Base-by-base conservation (phyloP, 495 filamentous ascomycete species). In the Hyaloscypha variabilis region DNA sequence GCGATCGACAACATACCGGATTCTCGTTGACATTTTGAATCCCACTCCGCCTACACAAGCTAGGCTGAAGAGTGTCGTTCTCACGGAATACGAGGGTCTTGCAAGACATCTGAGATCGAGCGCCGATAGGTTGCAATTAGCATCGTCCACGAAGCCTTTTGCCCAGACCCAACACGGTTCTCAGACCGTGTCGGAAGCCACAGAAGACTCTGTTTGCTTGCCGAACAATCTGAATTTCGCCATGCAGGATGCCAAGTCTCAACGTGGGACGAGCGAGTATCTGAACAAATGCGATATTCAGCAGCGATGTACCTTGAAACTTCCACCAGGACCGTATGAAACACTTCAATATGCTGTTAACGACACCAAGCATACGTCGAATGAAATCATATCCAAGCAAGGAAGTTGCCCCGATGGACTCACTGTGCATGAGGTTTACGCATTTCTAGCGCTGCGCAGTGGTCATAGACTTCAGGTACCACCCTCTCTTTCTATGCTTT, bases 1-100 rank as follows among this genome's bases (percentile, higher is more conserved):
- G 88, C 77, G 89, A 3, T 78, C 88, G 62, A 65, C 71, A 13
- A 86, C 83, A 0, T 67, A 77, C 0, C 73, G 68, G 24, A 60
- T 90, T 36, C 63, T 85, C 6, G 64, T 71, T 4, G 64, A 81
- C 21, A 64, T 84, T 2, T 72, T 86, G n/a, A 39, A 69, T 19
- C 51, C 39, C 54, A 10, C 30, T 34, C 30, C 4, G 10, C 30
- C 30, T n/a, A n/a, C n/a, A n/a, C n/a, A n/a, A n/a, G n/a, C n/a
- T n/a, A n/a, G n/a, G n/a, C n/a, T n/a, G n/a, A n/a, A n/a, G n/a
- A n/a, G n/a, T n/a, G n/a, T n/a, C n/a, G n/a, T n/a, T n/a, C n/a
- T n/a, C n/a, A n/a, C n/a, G n/a, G n/a, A n/a, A n/a, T 34, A 5
- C 10, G 10, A 34, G 4, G 30, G 30, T 10, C 10, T 34, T 5